A percentile compares a stretch with the other conserved stretches of the same genome.
Conservation (phyloP, 2,329 filamentous ascomycete genomes). For the Alternaria viburni region DNA sequence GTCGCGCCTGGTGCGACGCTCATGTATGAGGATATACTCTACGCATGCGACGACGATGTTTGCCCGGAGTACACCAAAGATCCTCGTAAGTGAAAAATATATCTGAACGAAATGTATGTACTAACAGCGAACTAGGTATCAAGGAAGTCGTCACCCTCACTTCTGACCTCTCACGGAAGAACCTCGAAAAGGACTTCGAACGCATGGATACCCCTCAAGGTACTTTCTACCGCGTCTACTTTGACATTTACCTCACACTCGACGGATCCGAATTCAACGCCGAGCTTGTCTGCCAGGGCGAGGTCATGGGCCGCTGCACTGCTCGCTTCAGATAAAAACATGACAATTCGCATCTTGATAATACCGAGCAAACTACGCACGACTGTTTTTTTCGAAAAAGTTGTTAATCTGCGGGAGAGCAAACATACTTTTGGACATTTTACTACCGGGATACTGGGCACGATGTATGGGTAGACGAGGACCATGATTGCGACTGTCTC, state of each 20-base stretch:
- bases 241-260: slow-evolving; percentile 81
- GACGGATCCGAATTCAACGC: slow-evolving; percentile 98
- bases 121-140: slow-evolving; percentile 70
- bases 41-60: slow-evolving; percentile 96
- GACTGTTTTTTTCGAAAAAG: not conserved
- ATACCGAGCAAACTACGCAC: not conserved
- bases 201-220: slow-evolving; percentile 98
- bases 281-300: slow-evolving; percentile 97
- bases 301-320: slow-evolving; percentile 97
- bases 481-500: not conserved
- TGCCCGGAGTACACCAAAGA: slow-evolving; percentile 99
- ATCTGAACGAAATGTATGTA: not conserved
- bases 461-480: not conserved
- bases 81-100: slow-evolving; percentile 75
- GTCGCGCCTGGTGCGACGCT: slow-evolving; percentile 95
- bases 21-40: slow-evolving; percentile 99
- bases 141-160: slow-evolving; percentile 99
- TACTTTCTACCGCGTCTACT: slow-evolving; percentile 68
- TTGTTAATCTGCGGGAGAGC: not conserved
- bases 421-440: not conserved
- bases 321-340: slow-evolving; percentile 74
- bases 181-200: slow-evolving; percentile 98
- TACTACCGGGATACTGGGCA: not conserved
- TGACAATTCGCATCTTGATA: not conserved
- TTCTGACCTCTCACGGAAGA: slow-evolving; percentile 95